Evolutionary conservation across 805 yeast species (phyloP), one percentile per base, ranked within the genome.

Genomic region (Candida easanensis): DNA sequence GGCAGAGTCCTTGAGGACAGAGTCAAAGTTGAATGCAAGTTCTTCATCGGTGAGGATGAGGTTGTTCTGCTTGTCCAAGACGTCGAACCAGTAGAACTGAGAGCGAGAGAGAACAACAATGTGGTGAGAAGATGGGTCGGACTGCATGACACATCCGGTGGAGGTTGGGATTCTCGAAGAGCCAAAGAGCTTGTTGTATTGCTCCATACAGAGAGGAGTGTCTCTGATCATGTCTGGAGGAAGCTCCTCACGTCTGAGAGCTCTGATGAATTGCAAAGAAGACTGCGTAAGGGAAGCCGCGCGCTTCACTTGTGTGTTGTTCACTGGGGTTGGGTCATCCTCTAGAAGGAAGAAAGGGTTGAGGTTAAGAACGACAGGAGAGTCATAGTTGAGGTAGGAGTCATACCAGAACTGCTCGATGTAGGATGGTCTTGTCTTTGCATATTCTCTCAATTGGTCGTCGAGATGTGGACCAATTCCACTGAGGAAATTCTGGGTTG

Each of bases 351-450:
- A 88, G 59, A 87, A 89, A 0, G 97, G 97, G 57, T 89, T 89
- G 54, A 89, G 75, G 63, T 89, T 89, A 49, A 89, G 72, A n/a
- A 89, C 97, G 31, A 89, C 96, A 0, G 93, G 89, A 10, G 87
- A 82, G 62, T 89, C 97, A 62, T 85, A 87, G 62, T 82, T 82
- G 52, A 89, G 71, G 62, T 89, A 89, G 1, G 96, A 80, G 60
- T 89, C 97, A 63, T 79, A 89, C 97, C 97, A 89, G 62, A 89
- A 89, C 63, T 89, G 95, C 64, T 89, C 97, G 50, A 89, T 89
- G 62, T 85, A 89, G 2, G 95, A 83, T 38, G 85, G 80, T 49
- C 88, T 69, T 14, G 81, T 67, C 39, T 76, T 71, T 5, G 84
- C 66, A 57, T 84, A 87, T 38, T 73, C 74, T 15, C 81, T 69